Conservation (phyloP, 495 filamentous ascomycete genomes). For the Penicillium argentinense region DNA sequence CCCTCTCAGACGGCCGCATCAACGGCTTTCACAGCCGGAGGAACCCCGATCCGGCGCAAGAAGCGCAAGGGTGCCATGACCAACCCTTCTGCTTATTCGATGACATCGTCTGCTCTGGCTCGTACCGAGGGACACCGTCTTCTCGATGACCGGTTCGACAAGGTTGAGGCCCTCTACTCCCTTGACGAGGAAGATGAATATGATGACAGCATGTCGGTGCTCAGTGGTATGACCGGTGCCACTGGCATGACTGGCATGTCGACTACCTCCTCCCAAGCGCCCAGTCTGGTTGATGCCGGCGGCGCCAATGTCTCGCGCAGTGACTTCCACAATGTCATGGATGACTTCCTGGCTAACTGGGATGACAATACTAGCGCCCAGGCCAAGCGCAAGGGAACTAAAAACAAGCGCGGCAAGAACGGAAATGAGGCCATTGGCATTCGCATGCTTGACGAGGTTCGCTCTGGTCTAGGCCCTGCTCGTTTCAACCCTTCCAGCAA, state of each 20-base stretch:
- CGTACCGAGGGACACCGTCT: conserved; percentile 86
- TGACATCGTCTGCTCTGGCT: conserved; percentile 86
- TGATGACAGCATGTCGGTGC: conserved; percentile 53
- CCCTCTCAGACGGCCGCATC: conserved; percentile 66
- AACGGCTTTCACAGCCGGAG: conserved; percentile 67
- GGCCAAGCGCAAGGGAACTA: conserved; percentile 60
- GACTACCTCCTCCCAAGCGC: conserved; percentile 46
- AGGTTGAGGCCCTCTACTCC: conserved; percentile 81
- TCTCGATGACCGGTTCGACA: conserved; percentile 88
- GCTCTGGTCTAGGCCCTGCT: conserved; percentile 77
- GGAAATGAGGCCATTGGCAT: conserved; percentile 78
- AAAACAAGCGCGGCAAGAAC: conserved; percentile 71
- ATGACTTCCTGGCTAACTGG: conserved; percentile 80
- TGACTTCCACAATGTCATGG: conserved; percentile 87
- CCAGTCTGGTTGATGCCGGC: conserved; percentile 40
- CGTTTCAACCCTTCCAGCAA: conserved; percentile 19
- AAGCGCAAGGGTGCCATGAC: conserved; percentile 91
- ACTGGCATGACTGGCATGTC: conserved; percentile 47
- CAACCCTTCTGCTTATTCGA: conserved; percentile 88
- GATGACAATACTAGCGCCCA: conserved; percentile 63
- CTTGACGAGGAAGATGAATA: conserved; percentile 67
- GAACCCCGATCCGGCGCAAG: conserved; percentile 75
- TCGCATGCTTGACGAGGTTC: conserved; percentile 86
- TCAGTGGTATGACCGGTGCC: conserved; percentile 52
- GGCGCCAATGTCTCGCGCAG: conserved; percentile 52